phyloP scores from a whole-genome alignment of 331 rosid genomes.

The Dryas integrifolia region DNA sequence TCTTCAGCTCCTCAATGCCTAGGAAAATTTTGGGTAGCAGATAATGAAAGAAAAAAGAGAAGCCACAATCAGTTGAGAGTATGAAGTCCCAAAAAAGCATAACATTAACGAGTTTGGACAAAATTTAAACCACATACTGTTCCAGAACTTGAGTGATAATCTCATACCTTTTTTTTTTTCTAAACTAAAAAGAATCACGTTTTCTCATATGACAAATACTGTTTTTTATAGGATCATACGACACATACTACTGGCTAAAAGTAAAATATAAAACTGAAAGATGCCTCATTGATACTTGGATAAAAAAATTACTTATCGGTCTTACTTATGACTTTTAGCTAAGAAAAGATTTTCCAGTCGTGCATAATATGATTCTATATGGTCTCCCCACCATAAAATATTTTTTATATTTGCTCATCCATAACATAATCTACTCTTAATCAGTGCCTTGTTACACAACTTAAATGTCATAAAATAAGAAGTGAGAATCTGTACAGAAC shows the following conservation, averaged over 20 bases:
- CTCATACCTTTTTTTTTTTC: not conserved
- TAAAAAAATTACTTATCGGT: not conserved
- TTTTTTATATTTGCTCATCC: not conserved
- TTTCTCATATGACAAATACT: constrained; percentile 1
- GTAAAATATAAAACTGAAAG: not conserved
- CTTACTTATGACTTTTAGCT: not conserved
- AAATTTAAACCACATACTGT: not conserved
- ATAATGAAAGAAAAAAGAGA: constrained; percentile 20
- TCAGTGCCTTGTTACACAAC: not conserved
- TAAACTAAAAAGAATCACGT: not conserved
- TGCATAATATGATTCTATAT: not conserved
- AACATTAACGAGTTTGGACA: not conserved
- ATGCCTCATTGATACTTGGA: not conserved
- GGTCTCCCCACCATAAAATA: not conserved
- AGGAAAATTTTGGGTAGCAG: constrained; percentile 20
- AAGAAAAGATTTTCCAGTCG: not conserved
- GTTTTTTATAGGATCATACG: constrained; percentile 1
- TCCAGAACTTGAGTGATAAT: not conserved
- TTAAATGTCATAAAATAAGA: not conserved
- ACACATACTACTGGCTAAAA: not conserved
- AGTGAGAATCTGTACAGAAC: not conserved
- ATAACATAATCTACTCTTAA: too few relatives aligned
- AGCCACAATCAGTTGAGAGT: not conserved
- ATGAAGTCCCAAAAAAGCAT: constrained; percentile 4
- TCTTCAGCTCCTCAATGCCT: constrained; percentile 52